These are phyloP conservation scores for Aspergillus niger DNA, from an alignment of 2,329 filamentous ascomycete species.

Conservation along the genomic window DNA sequence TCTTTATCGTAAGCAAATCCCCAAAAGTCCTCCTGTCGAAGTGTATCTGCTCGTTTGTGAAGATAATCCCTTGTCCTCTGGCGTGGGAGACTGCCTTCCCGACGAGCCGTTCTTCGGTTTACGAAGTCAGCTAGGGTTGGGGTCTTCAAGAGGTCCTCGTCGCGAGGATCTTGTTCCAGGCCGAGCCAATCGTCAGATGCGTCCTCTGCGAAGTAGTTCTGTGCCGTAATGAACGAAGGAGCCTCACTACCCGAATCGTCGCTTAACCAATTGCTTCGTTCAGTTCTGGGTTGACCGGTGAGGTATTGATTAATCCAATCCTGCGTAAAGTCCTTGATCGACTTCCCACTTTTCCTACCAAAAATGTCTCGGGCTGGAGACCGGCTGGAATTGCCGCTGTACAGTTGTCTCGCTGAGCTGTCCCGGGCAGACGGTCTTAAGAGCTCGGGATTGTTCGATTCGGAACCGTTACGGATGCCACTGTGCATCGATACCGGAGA, in stretches of 20 bases:
- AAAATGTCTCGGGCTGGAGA: constrained; percentile 28
- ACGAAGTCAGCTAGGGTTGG: constrained; percentile 43
- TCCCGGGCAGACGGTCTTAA: constrained; percentile 33
- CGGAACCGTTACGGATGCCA: constrained; percentile 25
- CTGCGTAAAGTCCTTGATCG: constrained; percentile 66
- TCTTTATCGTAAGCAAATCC: constrained; percentile 48
- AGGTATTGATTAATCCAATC: constrained; percentile 86
- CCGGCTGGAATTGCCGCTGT: constrained; percentile 30
- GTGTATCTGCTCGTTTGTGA: constrained; percentile 45
- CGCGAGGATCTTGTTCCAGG: constrained; percentile 40
- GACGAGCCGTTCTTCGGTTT: constrained; percentile 26
- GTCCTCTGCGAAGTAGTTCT: constrained; percentile 45
- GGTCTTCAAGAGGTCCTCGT: constrained; percentile 44
- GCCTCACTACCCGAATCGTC: constrained; percentile 74
- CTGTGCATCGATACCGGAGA: constrained; percentile 38
- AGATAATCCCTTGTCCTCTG: constrained; percentile 35
- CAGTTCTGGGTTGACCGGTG: constrained; percentile 67
- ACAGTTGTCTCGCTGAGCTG: constrained; percentile 23
- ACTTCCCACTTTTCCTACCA: constrained; percentile 33
- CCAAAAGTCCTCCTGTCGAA: constrained; percentile 49
- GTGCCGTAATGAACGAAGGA: constrained; percentile 59
- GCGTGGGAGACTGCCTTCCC: constrained; percentile 25
- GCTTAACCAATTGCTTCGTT: constrained; percentile 80
- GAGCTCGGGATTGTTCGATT: constrained; percentile 30
- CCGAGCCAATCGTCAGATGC: constrained; percentile 48